A percentile compares a stretch with the other conserved stretches of the same genome.
Evolutionary conservation across 106 monocot genomes (phyloP).

Genomic region (Posidonia australis): DNA sequence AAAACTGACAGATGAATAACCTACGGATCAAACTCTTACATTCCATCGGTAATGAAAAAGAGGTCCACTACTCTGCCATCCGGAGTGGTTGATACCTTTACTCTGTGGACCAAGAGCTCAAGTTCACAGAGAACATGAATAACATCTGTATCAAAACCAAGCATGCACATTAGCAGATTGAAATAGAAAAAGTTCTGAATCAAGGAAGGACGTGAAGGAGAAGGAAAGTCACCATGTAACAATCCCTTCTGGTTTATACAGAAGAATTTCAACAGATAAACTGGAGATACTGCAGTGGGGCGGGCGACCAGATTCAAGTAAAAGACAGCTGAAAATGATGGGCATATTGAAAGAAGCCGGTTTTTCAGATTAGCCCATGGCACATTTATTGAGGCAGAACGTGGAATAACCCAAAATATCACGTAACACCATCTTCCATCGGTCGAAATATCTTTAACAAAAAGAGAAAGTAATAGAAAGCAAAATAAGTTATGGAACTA

Average conservation of each 20-base stretch:
- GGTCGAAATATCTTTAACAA: conserved; percentile 67
- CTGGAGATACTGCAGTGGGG: conserved; percentile 24
- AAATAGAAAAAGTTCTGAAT: background rate
- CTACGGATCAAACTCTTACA: conserved; percentile 8
- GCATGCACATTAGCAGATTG: background rate
- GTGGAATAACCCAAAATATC: conserved; percentile 79
- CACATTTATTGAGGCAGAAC: conserved; percentile 40
- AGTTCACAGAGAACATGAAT: conserved; percentile 74
- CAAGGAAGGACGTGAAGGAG: background rate
- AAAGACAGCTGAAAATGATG: conserved; percentile 42
- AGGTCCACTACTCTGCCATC: conserved; percentile 84
- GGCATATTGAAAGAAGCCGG: conserved; percentile 61
- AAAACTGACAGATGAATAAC: background rate
- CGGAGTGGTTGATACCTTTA: conserved; percentile 92
- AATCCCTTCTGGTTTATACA: conserved; percentile 71
- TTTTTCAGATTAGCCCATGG: conserved; percentile 64
- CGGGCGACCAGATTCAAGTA: conserved; percentile 35
- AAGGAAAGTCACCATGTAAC: conserved; percentile 49
- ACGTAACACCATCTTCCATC: conserved; percentile 93
- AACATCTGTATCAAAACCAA: conserved; percentile 41
- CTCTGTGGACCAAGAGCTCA: conserved; percentile 74
- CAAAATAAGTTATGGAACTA: background rate
- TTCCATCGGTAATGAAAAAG: conserved; percentile 80
- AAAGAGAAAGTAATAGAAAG: no score
- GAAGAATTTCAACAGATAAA: conserved; percentile 72